Base-by-base conservation (phyloP, 169 alveolate species). In the Sarcocystis neurona region DNA sequence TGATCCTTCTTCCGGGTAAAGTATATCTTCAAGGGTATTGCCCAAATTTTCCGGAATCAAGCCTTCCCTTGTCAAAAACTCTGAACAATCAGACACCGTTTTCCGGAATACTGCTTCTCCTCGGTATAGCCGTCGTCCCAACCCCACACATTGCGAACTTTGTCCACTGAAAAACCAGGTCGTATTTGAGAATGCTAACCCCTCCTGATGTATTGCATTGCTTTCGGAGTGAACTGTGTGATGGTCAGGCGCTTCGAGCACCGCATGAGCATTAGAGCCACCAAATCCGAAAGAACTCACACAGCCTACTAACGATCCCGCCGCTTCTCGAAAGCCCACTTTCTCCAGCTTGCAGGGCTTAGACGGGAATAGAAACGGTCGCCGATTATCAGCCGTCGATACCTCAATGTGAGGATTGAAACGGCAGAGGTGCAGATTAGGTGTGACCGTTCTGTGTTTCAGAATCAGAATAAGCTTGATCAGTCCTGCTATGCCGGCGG, bases 251-350 rank as follows among this genome's bases (percentile, higher is more conserved):
- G 18, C 85, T 68, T 77, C 85, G 4, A 77, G 70, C 10, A 77
- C 32, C 32, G 85, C 85, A 47, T 77, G 85, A 5, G 85, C 85
- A 77, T 77, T 77, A 60, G 94, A 72, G 43, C 94, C 93, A 60
- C 94, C 94, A 75, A 92, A 92, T 44, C 94, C 94, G 53, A 92
- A 92, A 2, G 94, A 89, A 39, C 92, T 82, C 46, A 92, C 93
- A 2, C 89, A 93, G 1, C 94, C 92, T 15, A 92, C 66, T n/a
- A 82, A 30, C 37, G 88, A 27, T 23, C 50, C 66, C 34, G 44
- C 56, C 41, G 30, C 68, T 12, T 34, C 32, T n/a, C n/a, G n/a
- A n/a, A 30, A 2, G n/a, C 47, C 46, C 41, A 2, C n/a, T 18
- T 32, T 43, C 15, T 23, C 47, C 63, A 58, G 4, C 70, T 34